Conservation (phyloP, 257 asterid species). For the Fraxinus americana region DNA sequence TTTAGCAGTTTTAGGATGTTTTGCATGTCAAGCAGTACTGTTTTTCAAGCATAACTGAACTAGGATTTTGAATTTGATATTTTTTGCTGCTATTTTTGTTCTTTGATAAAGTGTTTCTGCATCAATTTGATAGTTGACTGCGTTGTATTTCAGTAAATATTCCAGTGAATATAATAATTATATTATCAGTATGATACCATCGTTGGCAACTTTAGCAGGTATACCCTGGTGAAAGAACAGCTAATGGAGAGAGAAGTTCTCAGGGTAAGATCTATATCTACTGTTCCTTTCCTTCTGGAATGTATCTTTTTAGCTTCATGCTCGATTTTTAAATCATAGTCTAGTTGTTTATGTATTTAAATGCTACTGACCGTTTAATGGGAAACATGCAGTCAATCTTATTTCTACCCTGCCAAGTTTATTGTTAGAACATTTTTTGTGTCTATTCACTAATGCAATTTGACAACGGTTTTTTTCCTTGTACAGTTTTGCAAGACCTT, state of each 20-base stretch:
- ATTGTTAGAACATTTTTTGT: neutral
- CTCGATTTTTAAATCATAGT: neutral
- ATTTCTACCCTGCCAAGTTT: neutral
- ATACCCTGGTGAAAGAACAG: conserved; percentile 35
- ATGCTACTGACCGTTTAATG: neutral
- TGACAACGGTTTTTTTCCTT: neutral
- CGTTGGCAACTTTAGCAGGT: conserved; percentile 48
- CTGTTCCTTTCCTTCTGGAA: neutral
- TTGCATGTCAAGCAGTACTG: neutral
- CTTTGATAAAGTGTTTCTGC: neutral
- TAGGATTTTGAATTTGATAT: neutral
- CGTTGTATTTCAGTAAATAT: neutral
- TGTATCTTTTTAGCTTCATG: neutral
- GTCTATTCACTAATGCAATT: neutral
- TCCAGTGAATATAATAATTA: neutral
- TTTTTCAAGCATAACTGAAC: neutral
- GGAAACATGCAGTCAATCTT: neutral
- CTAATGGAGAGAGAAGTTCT: conserved; percentile 34
- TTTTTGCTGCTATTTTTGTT: neutral
- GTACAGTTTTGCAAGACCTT: conserved; percentile 43
- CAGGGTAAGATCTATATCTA: conserved; percentile 34
- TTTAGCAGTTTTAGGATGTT: neutral
- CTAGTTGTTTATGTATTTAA: neutral
- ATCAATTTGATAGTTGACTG: neutral
- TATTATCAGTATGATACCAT: neutral